Evolutionary conservation across 2,329 filamentous ascomycete species (phyloP).

Genomic region (Fusarium chlamydosporum): DNA sequence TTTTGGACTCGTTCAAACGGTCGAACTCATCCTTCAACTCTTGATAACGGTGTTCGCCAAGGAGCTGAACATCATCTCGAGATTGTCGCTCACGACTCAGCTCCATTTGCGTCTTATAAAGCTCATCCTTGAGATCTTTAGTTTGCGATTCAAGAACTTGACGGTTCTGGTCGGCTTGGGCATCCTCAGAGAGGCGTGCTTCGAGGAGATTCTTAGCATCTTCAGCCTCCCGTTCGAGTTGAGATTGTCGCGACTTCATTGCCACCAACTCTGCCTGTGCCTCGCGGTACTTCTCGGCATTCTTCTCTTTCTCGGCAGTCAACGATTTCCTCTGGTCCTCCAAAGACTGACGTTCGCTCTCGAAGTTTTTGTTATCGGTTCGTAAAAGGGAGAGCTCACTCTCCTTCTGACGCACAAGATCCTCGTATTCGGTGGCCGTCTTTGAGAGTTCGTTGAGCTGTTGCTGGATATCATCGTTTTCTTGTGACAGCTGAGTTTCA

Average conservation of each 20-base stretch:
- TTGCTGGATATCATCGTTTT: conserved; percentile 85
- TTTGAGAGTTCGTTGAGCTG: conserved; percentile 89
- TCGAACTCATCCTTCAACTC: conserved; percentile 88
- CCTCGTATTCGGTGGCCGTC: conserved; percentile 95
- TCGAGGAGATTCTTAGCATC: conserved; percentile 90
- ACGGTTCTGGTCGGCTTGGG: conserved; percentile 83
- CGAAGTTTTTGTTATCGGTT: conserved; percentile 84
- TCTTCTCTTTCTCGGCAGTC: conserved; percentile 81
- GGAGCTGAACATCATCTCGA: conserved; percentile 90
- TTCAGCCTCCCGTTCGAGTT: conserved; percentile 88
- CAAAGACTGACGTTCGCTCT: conserved; percentile 82
- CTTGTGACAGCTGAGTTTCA: conserved; percentile 80
- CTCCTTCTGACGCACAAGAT: conserved; percentile 92
- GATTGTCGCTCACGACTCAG: conserved; percentile 93
- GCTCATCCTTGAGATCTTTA: conserved; percentile 85
- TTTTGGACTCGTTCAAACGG: conserved; percentile 91
- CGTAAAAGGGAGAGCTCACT: conserved; percentile 90
- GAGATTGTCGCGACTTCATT: conserved; percentile 84
- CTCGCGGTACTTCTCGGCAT: conserved; percentile 81
- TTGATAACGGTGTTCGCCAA: conserved; percentile 89
- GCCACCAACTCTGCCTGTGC: conserved; percentile 90
- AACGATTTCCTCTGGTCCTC: conserved; percentile 84
- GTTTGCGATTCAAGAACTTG: conserved; percentile 90
- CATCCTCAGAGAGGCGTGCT: conserved; percentile 90
- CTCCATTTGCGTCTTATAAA: conserved; percentile 88